phyloP scores from a whole-genome alignment of 2,329 filamentous ascomycete genomes.

The Neonectria neomacrospora region DNA sequence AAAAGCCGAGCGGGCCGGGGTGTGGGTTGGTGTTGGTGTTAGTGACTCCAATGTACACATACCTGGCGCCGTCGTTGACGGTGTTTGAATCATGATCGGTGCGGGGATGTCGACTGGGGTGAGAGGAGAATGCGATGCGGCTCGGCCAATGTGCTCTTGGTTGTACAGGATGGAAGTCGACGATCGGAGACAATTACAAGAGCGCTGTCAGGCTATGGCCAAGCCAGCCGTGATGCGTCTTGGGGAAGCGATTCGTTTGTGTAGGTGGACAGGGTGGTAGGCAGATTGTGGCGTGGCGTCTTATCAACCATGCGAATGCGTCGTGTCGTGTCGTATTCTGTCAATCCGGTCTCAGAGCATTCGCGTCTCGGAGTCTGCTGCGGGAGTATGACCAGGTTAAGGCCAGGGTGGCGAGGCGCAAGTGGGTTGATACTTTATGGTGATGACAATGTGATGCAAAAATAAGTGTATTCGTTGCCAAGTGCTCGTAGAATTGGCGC shows the following conservation, averaged over 20 bases:
- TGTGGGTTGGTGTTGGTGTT: slow-evolving; percentile 10
- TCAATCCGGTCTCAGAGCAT: slow-evolving; percentile 11
- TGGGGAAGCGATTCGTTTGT: slow-evolving; percentile 6
- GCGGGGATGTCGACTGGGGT: slow-evolving; percentile 37
- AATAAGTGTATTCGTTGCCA: background rate
- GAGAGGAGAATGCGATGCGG: slow-evolving; percentile 22
- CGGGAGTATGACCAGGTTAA: slow-evolving; percentile 11
- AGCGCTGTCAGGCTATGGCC: slow-evolving; percentile 21
- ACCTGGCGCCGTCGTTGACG: slow-evolving; percentile 39
- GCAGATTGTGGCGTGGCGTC: slow-evolving; percentile 12
- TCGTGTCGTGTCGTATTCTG: slow-evolving; percentile 6
- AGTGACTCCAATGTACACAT: slow-evolving; percentile 31
- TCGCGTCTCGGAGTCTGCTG: slow-evolving; percentile 2
- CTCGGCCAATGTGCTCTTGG: slow-evolving; percentile 28
- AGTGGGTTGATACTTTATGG: slow-evolving; percentile 11
- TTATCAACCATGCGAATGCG: slow-evolving; percentile 6
- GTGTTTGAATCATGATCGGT: slow-evolving; percentile 44
- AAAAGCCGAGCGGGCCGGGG: slow-evolving; percentile 15
- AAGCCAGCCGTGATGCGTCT: slow-evolving; percentile 18
- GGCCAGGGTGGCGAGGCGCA: slow-evolving; percentile 23
- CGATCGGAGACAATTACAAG: slow-evolving; percentile 20
- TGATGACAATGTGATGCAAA: slow-evolving; percentile 12
- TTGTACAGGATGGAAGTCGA: slow-evolving; percentile 33
- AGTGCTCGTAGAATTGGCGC: background rate
- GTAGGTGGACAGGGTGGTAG: slow-evolving; percentile 6